Conservation (phyloP, 495 filamentous ascomycete genomes). For the Aspergillus egyptiacus region DNA sequence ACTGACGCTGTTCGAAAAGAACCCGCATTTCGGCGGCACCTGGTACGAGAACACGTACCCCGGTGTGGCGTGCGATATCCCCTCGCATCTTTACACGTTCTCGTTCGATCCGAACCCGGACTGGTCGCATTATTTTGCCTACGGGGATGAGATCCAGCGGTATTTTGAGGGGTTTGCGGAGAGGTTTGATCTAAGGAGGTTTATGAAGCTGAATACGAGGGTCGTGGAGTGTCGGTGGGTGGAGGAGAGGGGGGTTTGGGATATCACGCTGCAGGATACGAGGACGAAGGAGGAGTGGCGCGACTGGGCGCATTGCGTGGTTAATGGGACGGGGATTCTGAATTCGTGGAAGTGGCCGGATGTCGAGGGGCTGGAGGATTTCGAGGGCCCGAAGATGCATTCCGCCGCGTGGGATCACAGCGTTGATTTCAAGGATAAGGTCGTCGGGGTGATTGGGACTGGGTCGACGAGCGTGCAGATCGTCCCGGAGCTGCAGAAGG, state of each 20-base stretch:
- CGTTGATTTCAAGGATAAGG: slow-evolving; percentile 33
- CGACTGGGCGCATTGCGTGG: slow-evolving; percentile 35
- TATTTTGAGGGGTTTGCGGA: slow-evolving; percentile 33
- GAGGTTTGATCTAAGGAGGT: slow-evolving; percentile 26
- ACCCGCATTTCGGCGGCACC: slow-evolving; percentile 2
- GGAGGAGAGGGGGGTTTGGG: slow-evolving; percentile 26
- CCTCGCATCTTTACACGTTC: slow-evolving; percentile 50
- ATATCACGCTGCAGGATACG: slow-evolving; percentile 17
- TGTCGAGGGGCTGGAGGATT: slow-evolving; percentile 37
- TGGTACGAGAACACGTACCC: slow-evolving; percentile 5
- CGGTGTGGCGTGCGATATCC: slow-evolving; percentile 33
- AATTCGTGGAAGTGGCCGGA: slow-evolving; percentile 28
- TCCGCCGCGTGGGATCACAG: slow-evolving; percentile 41
- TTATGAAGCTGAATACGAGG: slow-evolving; percentile 19
- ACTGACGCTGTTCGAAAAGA: neutral
- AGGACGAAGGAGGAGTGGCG: slow-evolving; percentile 18
- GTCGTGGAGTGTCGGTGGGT: slow-evolving; percentile 25
- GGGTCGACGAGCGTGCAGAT: slow-evolving; percentile 41
- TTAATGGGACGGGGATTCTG: slow-evolving; percentile 43
- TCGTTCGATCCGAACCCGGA: slow-evolving; percentile 49
- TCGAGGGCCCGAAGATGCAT: slow-evolving; percentile 42
- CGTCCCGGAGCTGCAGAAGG: slow-evolving; percentile 27
- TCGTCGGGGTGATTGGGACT: slow-evolving; percentile 46
- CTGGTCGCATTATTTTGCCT: slow-evolving; percentile 48
- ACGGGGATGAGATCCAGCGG: slow-evolving; percentile 40